Conservation (phyloP, 2,329 filamentous ascomycete genomes). For the Pseudocercospora macadamiae region DNA sequence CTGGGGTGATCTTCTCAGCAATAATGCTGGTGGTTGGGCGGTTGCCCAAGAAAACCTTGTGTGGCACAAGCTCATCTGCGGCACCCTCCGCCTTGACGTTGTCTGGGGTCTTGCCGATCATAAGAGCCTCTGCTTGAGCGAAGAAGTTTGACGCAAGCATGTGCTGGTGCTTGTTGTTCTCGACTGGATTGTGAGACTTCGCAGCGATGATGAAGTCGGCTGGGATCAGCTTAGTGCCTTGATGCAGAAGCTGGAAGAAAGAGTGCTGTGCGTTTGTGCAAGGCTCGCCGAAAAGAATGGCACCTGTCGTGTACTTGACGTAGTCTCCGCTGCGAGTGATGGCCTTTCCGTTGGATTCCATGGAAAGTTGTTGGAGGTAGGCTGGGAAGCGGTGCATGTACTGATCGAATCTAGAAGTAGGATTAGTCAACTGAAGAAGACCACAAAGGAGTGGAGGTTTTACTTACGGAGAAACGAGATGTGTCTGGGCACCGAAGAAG, state of each 20-base stretch:
- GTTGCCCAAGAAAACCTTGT: constrained; percentile 99
- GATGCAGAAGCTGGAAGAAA: constrained; percentile 99
- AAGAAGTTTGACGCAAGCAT: constrained; percentile 94
- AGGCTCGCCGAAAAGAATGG: constrained; percentile 95
- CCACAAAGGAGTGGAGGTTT: constrained; percentile 6
- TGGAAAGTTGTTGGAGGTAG: constrained; percentile 97
- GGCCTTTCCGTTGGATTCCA: constrained; percentile 99
- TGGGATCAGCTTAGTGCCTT: constrained; percentile 98
- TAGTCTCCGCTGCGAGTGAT: constrained; percentile 85
- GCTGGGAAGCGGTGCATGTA: constrained; percentile 99
- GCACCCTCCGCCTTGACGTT: constrained; percentile 76
- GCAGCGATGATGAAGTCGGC: constrained; percentile 97
- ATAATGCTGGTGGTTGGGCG: constrained; percentile 94
- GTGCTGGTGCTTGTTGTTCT: constrained; percentile 92
- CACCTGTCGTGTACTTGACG: constrained; percentile 95
- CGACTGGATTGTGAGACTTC: constrained; percentile 94
- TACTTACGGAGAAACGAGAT: constrained; percentile 88
- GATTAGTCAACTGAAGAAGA: constrained; percentile 26
- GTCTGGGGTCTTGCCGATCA: constrained; percentile 86
- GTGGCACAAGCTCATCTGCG: constrained; percentile 77
- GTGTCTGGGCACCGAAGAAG: constrained; percentile 97
- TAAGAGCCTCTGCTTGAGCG: constrained; percentile 79
- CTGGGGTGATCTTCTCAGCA: constrained; percentile 89
- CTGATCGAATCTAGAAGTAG: constrained; percentile 77
- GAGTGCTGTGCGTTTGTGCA: constrained; percentile 99